Evolutionary conservation across 225 moss, liverwort and hornwort genomes (phyloP), one percentile per base, ranked within the genome.

Genomic region (Rhytidiadelphus loreus): DNA sequence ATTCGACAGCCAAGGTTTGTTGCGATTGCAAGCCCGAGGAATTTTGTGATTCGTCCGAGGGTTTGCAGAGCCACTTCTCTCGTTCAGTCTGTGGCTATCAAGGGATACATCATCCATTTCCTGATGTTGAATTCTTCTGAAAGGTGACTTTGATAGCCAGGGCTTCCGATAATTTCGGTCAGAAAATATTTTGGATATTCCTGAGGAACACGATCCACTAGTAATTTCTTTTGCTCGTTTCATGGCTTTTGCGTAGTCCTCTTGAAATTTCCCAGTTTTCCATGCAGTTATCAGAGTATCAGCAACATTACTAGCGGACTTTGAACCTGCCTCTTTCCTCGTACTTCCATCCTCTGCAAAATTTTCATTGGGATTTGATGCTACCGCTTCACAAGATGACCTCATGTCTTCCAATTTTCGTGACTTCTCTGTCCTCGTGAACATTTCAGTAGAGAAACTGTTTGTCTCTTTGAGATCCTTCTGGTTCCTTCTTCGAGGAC

Each of bases 111-210:
- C 87, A 20, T 83, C 79, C 57, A 63, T 63, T 81, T 84, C 87
- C 64, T 87, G 87, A 50, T 85, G 83, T 25, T 82, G 60, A n/a
- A 83, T 89, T 87, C 88, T 85, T 72, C 84, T 85, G 53, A 82
- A 90, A 89, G 91, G 91, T 26, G 93, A 92, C 77, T 70, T 88
- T 43, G 93, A 93, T 80, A 92, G 79, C 92, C 93, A 90, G 83
- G 93, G 94, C 80, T 91, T 94, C 65, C 86, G 71, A 76, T 91
- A 91, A 33, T 89, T 87, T 68, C 93, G 91, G 43, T 91, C 91
- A 68, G 88, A 88, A 82, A 91, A 88, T 28, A 81, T 39, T 81
- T 90, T 93, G 86, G 88, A 86, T n/a, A 86, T 86, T 78, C 87
- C 92, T 77, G 91, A 87, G 78, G 92, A 94, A 89, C 83, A 83